phyloP scores from a whole-genome alignment of 805 yeast species.

The Saccharomyces kudriavzevii region DNA sequence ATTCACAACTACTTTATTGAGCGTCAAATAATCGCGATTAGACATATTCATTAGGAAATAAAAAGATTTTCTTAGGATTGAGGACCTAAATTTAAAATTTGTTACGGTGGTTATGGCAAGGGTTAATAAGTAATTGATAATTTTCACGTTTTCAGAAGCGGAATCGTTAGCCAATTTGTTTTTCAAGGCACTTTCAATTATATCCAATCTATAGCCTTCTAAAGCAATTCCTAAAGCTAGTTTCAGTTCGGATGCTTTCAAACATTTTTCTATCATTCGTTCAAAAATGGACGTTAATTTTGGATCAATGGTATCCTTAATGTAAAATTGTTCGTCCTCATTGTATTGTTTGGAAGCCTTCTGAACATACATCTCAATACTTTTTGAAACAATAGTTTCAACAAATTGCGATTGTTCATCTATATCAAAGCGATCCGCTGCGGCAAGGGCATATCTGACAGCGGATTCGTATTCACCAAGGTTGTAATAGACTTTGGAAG shows the following conservation, averaged over 20 bases:
- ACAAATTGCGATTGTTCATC: slow-evolving; percentile 70
- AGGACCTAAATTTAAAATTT: slow-evolving; percentile 57
- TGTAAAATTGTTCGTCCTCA: slow-evolving; percentile 17
- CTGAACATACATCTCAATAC: slow-evolving; percentile 74
- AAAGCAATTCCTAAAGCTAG: slow-evolving; percentile 85
- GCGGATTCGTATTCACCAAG: slow-evolving; percentile 90
- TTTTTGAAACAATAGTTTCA: slow-evolving; percentile 88
- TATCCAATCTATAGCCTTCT: slow-evolving; percentile 80
- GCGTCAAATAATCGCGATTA: slow-evolving; percentile 71
- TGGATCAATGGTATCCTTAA: slow-evolving; percentile 40
- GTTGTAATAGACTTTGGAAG: slow-evolving; percentile 84
- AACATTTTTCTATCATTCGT: slow-evolving; percentile 77
- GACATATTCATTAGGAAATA: slow-evolving; percentile 47
- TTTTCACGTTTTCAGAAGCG: slow-evolving; percentile 39
- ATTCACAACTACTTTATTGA: slow-evolving; percentile 81
- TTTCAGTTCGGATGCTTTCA: slow-evolving; percentile 58
- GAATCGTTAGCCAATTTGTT: slow-evolving; percentile 32
- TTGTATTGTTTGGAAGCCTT: slow-evolving; percentile 44
- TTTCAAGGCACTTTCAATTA: slow-evolving; percentile 53
- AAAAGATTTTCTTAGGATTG: slow-evolving; percentile 57
- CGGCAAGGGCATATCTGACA: slow-evolving; percentile 78
- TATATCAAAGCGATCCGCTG: slow-evolving; percentile 73
- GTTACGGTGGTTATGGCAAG: slow-evolving; percentile 62
- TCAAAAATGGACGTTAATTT: slow-evolving; percentile 69
- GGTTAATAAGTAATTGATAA: slow-evolving; percentile 68